Conservation (phyloP, 2,329 filamentous ascomycete species). For the Epicoccum sorghinum region DNA sequence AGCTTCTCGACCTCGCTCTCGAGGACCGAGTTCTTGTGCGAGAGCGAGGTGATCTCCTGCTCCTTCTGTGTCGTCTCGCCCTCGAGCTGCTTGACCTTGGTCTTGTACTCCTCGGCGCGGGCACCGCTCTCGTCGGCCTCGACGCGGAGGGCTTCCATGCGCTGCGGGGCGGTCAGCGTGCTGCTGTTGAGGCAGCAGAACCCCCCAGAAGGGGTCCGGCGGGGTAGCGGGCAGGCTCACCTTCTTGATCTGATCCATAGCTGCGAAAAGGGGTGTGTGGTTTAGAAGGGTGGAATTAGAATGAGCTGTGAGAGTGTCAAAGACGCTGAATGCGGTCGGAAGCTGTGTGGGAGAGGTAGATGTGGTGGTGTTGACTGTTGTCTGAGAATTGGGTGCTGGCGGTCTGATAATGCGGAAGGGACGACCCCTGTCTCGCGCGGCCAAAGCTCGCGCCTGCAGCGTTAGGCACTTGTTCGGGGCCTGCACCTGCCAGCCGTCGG, state of each 20-base stretch:
- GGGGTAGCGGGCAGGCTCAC: conserved; percentile 62
- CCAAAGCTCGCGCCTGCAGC: conserved; percentile 8
- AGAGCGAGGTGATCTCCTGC: conserved; percentile 95
- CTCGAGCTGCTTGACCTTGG: conserved; percentile 87
- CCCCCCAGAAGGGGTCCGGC: conserved; percentile 33
- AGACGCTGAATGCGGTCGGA: conserved; percentile 8
- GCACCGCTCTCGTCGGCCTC: conserved; percentile 85
- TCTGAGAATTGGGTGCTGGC: conserved; percentile 26
- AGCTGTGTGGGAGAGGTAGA: conserved; percentile 14
- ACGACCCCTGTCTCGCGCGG: conserved; percentile 19
- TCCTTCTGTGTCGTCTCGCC: conserved; percentile 96
- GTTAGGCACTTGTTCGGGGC: background rate
- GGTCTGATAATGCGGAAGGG: conserved; percentile 38
- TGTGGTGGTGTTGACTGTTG: conserved; percentile 26
- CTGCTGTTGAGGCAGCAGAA: background rate
- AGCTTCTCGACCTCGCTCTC: conserved; percentile 93
- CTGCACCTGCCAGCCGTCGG: no score
- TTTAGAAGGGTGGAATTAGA: background rate
- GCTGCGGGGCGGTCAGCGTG: conserved; percentile 60
- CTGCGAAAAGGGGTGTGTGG: conserved; percentile 20
- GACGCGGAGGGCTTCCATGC: conserved; percentile 92
- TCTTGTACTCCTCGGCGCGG: conserved; percentile 86
- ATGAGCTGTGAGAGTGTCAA: conserved; percentile 3
- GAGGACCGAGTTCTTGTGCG: conserved; percentile 92
- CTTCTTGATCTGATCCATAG: conserved; percentile 90